These are phyloP conservation scores for Sordariomycetes sp. DNA, from an alignment of 2,329 filamentous ascomycete species.

Conservation along the genomic window DNA sequence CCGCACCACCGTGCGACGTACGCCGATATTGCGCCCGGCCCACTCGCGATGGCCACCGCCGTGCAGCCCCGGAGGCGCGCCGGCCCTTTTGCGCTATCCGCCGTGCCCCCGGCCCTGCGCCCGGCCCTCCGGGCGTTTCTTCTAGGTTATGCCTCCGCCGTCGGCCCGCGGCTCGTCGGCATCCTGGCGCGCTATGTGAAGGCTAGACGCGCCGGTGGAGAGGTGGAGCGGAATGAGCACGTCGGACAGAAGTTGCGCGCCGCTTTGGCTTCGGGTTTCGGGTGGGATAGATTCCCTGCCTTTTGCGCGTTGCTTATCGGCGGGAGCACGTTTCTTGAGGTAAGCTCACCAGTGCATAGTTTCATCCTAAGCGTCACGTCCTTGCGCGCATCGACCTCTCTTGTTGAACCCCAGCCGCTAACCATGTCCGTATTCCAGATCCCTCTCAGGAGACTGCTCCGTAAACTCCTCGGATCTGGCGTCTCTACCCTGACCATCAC, in stretches of 20 bases:
- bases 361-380: background rate
- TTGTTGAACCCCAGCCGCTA: background rate
- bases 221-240: background rate
- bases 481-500: constrained; percentile 2
- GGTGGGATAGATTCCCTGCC: constrained; percentile 42
- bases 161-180: constrained; percentile 41
- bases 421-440: background rate
- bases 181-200: constrained; percentile 36
- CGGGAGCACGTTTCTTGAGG: constrained; percentile 48
- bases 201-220: constrained; percentile 7
- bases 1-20: background rate
- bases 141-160: constrained; percentile 45
- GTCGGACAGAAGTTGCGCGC: constrained; percentile 5
- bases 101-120: constrained; percentile 34
- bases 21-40: background rate
- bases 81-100: constrained; percentile 9
- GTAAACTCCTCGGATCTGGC: constrained; percentile 2
- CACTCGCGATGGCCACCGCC: background rate
- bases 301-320: constrained; percentile 50
- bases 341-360: constrained; percentile 14
- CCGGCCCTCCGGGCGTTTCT: constrained; percentile 46
- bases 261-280: constrained; percentile 37
- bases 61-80: background rate
- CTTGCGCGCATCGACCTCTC: background rate
- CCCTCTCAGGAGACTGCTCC: constrained; percentile 4